Evolutionary conservation across 805 yeast genomes (phyloP).

Genomic region (Candida sanyiensis): DNA sequence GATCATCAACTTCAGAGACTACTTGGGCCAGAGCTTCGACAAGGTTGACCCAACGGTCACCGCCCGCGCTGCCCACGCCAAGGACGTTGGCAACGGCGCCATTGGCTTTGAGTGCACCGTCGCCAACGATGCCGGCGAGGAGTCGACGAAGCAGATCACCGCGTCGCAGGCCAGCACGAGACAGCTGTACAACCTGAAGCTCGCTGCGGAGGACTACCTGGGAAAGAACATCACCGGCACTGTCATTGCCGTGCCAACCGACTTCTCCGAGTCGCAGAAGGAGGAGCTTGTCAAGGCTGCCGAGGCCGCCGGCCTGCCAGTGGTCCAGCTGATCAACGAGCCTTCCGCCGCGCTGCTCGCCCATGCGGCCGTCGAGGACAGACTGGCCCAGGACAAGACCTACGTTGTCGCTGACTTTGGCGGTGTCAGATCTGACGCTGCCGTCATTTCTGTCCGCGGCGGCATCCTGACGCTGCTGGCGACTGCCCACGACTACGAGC

Average conservation of each 20-base stretch:
- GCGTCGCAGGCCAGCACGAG: constrained; percentile 78
- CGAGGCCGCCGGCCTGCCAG: constrained; percentile 65
- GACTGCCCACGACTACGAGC: constrained; percentile 71
- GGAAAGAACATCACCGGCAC: constrained; percentile 78
- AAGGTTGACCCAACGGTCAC: constrained; percentile 64
- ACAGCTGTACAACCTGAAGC: constrained; percentile 74
- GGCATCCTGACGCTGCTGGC: constrained; percentile 87
- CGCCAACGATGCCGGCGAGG: constrained; percentile 32
- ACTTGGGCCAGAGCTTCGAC: constrained; percentile 67
- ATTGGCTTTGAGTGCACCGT: constrained; percentile 58
- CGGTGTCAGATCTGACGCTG: constrained; percentile 92
- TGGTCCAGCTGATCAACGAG: constrained; percentile 85
- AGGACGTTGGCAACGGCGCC: constrained; percentile 57
- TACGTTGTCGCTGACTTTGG: constrained; percentile 96
- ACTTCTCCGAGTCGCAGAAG: constrained; percentile 72
- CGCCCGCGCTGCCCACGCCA: constrained; percentile 60
- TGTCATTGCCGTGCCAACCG: constrained; percentile 87
- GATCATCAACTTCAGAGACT: constrained; percentile 88
- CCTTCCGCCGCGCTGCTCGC: constrained; percentile 90
- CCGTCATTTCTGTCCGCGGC: constrained; percentile 88
- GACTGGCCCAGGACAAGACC: constrained; percentile 53
- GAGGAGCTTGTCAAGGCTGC: constrained; percentile 56
- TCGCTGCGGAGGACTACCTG: constrained; percentile 88
- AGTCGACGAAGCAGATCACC: constrained; percentile 47
- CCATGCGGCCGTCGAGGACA: constrained; percentile 44